Conservation (phyloP, 176 grass and related monocot species). For the Urochloa ruziziensis region DNA sequence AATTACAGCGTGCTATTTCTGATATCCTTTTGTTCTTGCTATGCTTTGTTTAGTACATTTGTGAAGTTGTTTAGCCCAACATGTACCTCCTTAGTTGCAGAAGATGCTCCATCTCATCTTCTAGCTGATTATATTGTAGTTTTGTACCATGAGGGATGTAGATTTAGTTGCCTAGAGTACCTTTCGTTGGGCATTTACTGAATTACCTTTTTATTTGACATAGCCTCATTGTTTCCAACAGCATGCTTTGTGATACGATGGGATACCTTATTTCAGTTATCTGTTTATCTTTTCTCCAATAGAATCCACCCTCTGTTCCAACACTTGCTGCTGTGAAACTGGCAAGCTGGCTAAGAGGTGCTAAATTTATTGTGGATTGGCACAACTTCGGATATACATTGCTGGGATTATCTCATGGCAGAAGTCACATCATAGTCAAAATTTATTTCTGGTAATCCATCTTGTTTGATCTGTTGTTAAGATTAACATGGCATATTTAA, state of each 20-base stretch:
- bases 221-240: background rate
- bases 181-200: background rate
- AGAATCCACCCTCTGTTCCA: constrained; percentile 99
- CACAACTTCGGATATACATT: constrained; percentile 98
- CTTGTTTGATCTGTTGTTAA: background rate
- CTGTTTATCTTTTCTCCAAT: constrained; percentile 28
- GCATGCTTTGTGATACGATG: background rate
- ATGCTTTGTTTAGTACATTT: background rate
- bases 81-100: background rate
- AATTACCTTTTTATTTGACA: background rate
- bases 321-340: constrained; percentile 93
- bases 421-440: constrained; percentile 92
- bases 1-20: background rate
- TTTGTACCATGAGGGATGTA: background rate
- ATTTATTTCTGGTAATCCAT: constrained; percentile 75
- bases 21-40: background rate
- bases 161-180: background rate
- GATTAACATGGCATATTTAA: constrained; percentile 4
- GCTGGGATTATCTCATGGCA: constrained; percentile 78
- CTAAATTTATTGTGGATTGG: constrained; percentile 96
- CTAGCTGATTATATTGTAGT: background rate
- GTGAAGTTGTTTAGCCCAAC: background rate
- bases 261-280: constrained; percentile 26
- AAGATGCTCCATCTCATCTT: background rate
- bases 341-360: constrained; percentile 70